Base-by-base conservation (phyloP, 805 yeast species). In the Teunomyces gatunensis region DNA sequence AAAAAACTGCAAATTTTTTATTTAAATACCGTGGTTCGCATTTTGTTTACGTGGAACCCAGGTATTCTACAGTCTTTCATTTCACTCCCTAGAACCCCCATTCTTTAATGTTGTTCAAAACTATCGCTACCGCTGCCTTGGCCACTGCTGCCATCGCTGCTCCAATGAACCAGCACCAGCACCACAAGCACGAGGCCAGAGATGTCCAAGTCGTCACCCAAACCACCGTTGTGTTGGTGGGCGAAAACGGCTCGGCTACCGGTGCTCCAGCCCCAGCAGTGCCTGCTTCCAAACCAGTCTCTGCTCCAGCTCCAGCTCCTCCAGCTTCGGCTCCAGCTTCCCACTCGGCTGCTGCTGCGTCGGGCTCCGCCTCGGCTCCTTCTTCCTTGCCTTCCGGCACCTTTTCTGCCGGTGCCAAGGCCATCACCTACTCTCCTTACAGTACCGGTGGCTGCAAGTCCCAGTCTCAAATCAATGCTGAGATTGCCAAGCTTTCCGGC, bases 361-460 rank as follows among this genome's bases (percentile, higher is more conserved):
- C 55, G 25, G 30, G 33, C 10, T 13, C 34, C 50, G 17, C 45
- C 53, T 13, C 13, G 28, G 32, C 34, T 23, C 18, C 50, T 23
- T 39, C 43, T 12, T 42, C 56, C 10, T 29, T 51, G 17, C 27
- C 50, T 12, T 23, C 54, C 23, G 45, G 45, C 7, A 11, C 35
- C 21, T 45, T 33, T 43, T 13, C 17, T 25, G 49, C 49, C 23
- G 77, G 79, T 51, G 75, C 84, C 52, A 81, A 78, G 68, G 96
- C 94, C 78, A 76, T 87, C 59, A 81, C 90, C 48, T 87, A 87
- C 78, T 82, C 91, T 44, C 96, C 96, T 56, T 87, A 87, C 79
- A 71, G 82, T 49, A 63, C 77, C 48, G 65, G 75, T 50, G 92
- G 91, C 67, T 87, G 96, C 76, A 87, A 87, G 74, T 62, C 85